Conservation (phyloP, 169 alveolate genomes). For the Plasmodium gaboni region DNA sequence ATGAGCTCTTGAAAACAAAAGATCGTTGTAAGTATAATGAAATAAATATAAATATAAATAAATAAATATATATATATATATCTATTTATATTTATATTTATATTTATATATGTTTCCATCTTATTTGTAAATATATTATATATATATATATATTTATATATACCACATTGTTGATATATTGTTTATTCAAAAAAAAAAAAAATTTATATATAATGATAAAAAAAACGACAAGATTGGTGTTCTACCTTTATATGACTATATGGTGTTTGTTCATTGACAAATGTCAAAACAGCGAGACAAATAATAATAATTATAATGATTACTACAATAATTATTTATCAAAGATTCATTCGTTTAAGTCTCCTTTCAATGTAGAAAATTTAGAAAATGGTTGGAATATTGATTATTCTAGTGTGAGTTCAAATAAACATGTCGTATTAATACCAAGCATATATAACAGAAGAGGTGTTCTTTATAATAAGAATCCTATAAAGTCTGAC, state of each 20-base stretch:
- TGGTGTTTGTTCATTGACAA: background rate
- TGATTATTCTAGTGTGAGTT: conserved; percentile 33
- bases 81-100: too few relatives aligned
- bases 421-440: conserved; percentile 42
- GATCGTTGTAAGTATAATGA: too few relatives aligned
- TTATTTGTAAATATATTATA: too few relatives aligned
- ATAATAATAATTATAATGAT: background rate
- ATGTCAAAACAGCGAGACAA: background rate
- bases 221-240: background rate
- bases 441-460: conserved; percentile 63
- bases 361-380: conserved; percentile 30
- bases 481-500: conserved; percentile 25
- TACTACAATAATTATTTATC: background rate
- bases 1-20: too few relatives aligned
- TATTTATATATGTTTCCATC: too few relatives aligned
- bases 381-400: conserved; percentile 54
- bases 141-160: too few relatives aligned
- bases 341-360: conserved; percentile 38
- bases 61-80: too few relatives aligned
- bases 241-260: background rate
- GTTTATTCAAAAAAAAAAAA: too few relatives aligned
- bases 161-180: too few relatives aligned
- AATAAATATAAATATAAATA: too few relatives aligned
- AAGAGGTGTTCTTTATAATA: conserved; percentile 48
- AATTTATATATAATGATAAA: background rate